phyloP scores from a whole-genome alignment of 257 asterid genomes.

The Plantago major region DNA sequence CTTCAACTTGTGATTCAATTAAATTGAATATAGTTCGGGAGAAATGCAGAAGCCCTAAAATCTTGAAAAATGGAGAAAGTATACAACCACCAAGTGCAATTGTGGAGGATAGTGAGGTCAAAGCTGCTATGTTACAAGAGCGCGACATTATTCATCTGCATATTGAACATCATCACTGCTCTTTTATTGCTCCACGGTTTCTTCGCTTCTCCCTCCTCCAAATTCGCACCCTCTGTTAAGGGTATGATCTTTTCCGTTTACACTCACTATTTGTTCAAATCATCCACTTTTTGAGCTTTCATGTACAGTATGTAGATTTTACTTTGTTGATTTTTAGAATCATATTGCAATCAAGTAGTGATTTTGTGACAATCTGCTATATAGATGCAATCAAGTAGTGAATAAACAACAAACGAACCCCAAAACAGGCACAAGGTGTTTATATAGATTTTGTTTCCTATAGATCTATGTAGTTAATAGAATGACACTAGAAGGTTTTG shows the following conservation, averaged over 20 bases:
- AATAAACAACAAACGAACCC: too few relatives aligned
- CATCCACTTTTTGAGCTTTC: not conserved
- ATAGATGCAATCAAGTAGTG: too few relatives aligned
- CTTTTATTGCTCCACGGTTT: constrained; percentile 62
- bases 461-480: too few relatives aligned
- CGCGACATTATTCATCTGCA: constrained; percentile 71
- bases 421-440: too few relatives aligned
- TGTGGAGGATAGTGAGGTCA: constrained; percentile 56
- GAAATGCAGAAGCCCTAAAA: too few relatives aligned
- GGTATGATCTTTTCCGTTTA: constrained; percentile 28
- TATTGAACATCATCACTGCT: constrained; percentile 53
- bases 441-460: too few relatives aligned
- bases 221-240: constrained; percentile 33
- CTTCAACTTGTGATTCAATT: too few relatives aligned
- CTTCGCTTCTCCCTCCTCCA: constrained; percentile 46
- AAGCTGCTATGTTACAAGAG: constrained; percentile 65
- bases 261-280: too few relatives aligned
- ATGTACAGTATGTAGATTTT: not conserved
- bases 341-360: too few relatives aligned
- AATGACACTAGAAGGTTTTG: too few relatives aligned
- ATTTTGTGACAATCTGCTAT: too few relatives aligned
- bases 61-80: constrained; percentile 48
- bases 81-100: constrained; percentile 55
- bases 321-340: not conserved
- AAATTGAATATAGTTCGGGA: too few relatives aligned